A percentile compares a stretch with the other conserved stretches of the same genome.
Conservation (phyloP, 805 yeast species). For the Dipodascopsis uninucleata region DNA sequence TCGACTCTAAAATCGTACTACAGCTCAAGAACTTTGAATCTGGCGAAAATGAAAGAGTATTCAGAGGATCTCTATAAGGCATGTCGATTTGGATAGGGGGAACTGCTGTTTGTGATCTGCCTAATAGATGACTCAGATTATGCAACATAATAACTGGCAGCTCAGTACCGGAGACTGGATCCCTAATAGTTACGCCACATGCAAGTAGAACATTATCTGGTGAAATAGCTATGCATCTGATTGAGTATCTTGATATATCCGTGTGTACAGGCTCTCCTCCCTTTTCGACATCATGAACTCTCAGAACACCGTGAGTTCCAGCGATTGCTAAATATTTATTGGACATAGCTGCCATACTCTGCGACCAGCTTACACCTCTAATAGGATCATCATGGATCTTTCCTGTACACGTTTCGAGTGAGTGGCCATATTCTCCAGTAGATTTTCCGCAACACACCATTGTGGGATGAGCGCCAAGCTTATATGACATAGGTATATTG, state of each 20-base stretch:
- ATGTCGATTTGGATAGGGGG: conserved; percentile 69
- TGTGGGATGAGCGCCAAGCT: conserved; percentile 49
- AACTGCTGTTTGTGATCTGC: conserved; percentile 32
- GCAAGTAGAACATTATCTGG: conserved; percentile 63
- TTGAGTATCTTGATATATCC: conserved; percentile 66
- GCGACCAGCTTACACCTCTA: conserved; percentile 29
- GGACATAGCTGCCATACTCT: conserved; percentile 44
- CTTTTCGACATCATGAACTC: conserved; percentile 57
- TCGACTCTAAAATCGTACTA: conserved; percentile 70
- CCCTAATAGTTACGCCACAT: conserved; percentile 78
- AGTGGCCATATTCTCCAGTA: conserved; percentile 63
- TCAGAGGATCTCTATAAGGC: conserved; percentile 84
- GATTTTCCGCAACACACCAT: conserved; percentile 64
- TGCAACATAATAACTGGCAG: conserved; percentile 73
- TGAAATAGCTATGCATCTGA: conserved; percentile 72
- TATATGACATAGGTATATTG: conserved; percentile 42
- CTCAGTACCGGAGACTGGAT: conserved; percentile 61
- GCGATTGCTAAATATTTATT: conserved; percentile 60
- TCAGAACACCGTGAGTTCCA: conserved; percentile 66
- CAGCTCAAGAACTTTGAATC: conserved; percentile 70
- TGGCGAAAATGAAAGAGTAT: conserved; percentile 65
- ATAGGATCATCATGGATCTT: conserved; percentile 12
- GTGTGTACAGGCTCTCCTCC: conserved; percentile 65
- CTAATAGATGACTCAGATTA: conserved; percentile 16
- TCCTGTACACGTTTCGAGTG: conserved; percentile 23